Evolutionary conservation across 305 asterid genomes (phyloP), one percentile per base, ranked within the genome.

Genomic region (Striga hermonthica): DNA sequence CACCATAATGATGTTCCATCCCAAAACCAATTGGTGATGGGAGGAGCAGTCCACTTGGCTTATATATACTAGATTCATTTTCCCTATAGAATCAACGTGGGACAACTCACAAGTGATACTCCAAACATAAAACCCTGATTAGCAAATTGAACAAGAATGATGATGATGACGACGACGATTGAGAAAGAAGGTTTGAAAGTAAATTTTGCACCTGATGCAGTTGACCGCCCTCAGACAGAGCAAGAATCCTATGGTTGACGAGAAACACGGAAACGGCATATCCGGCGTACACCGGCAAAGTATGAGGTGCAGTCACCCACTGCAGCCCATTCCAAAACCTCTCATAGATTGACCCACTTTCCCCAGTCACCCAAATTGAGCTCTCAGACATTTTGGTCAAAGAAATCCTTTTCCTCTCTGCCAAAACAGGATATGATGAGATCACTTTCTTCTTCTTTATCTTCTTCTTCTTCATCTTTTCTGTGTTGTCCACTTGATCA

Each of bases 231-330:
- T 83, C 86, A 50, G 94, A 81, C 13, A 91, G 72, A 48, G 95
- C 98, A 73, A 91, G 90, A 69, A 88, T 81, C 0, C 82, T 82
- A 44, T 85, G 98, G 69, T 89, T 83, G 13, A 86, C 80, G 40
- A 83, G 75, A 67, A 85, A 86, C 15, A 84, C 87, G 54, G 94
- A 81, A 59, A 80, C 72, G 8, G 93, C 96, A 65, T 69, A 72
- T 0, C 93, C 96, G 22, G 87, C 91, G 22, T 71, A 53, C 4
- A 77, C 48, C 0, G 94, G 90, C n/a, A 89, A 74, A 37, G 84
- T 90, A 66, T 89, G 96, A 4, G 96, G 96, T 2, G 92, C 98
- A 60, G 83, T 66, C 76, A 89, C 96, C 98, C 98, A 88, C 77
- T 77, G 96, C 75, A 83, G 6, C 22, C 95, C 96, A 64, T 91